Evolutionary conservation across 371 early-diverging fungal species (phyloP), one percentile per base, ranked within the genome.

Genomic region (Rhizopus arrhizus): DNA sequence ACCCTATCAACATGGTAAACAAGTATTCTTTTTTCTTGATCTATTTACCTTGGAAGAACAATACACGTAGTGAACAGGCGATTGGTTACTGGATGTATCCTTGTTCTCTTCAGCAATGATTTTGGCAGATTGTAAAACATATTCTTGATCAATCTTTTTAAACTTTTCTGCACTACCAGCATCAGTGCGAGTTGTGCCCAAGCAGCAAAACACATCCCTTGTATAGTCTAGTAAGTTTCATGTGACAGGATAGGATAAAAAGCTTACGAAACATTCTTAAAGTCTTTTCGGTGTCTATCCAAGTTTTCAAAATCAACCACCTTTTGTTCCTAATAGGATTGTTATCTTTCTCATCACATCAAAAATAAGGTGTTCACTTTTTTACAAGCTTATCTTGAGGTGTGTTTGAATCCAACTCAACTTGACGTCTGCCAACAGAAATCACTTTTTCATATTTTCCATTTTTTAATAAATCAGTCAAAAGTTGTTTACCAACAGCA

Each of bases 111-210:
- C 85, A 43, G 75, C 79, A 48, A 87, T 72, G 3, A 80, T 54
- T 41, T 85, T 85, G 12, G 89, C 89, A 11, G 89, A 72, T 35
- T 85, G 77, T 6, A 91, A 53, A 3, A 86, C 87, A 48, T 91
- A 91, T 33, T 81, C 84, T 56, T 91, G 91, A 59, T 92, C 93
- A 55, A 92, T 87, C 62, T 81, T 84, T 54, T 69, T 63, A 60
- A 91, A 93, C 5, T 72, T 77, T 13, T 85, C 88, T 2, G 84
- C 80, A 11, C 77, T 78, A 16, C 91, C 93, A 53, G 89, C 85
- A 54, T 73, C 81, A 7, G 78, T 80, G 1, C 85, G 80, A 0
- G 91, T 91, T 4, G 91, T 89, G 16, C 59, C 56, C 31, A 57
- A 46, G 12, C 55, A 61, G 29, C 51, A 55, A 65, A 15, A 69